Conservation (phyloP, 371 early-diverging fungal genomes). For the Synchytrium microbalum region DNA sequence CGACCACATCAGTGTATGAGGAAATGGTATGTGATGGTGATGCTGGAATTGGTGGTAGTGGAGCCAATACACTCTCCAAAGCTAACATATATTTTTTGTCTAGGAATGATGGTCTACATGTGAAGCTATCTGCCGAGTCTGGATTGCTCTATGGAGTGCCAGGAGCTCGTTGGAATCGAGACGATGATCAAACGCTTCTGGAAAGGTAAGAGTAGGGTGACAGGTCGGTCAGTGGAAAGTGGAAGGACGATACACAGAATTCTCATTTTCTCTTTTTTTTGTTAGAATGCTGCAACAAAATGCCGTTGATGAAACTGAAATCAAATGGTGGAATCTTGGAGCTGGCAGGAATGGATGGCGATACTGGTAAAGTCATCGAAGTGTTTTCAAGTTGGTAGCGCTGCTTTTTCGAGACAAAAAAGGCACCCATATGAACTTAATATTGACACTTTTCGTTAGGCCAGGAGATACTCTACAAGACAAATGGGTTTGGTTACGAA, state of each 20-base stretch:
- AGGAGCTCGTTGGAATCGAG: neutral
- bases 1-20: constrained; percentile 1
- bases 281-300: neutral
- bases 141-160: neutral
- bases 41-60: neutral
- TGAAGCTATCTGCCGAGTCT: neutral
- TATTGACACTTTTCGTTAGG: neutral
- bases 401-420: neutral
- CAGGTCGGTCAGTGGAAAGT: no score
- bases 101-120: neutral
- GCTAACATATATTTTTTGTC: no score
- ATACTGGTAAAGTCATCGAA: neutral
- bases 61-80: neutral
- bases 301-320: neutral
- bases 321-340: neutral
- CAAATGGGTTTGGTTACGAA: neutral
- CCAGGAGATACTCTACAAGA: neutral
- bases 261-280: no score
- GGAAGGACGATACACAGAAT: no score
- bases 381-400: no score
- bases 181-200: neutral
- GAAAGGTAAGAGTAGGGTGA: neutral
- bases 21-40: neutral
- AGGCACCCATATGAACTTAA: neutral
- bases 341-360: neutral